Conservation (phyloP, 2,329 filamentous ascomycete genomes). For the Fusarium albosuccineum region DNA sequence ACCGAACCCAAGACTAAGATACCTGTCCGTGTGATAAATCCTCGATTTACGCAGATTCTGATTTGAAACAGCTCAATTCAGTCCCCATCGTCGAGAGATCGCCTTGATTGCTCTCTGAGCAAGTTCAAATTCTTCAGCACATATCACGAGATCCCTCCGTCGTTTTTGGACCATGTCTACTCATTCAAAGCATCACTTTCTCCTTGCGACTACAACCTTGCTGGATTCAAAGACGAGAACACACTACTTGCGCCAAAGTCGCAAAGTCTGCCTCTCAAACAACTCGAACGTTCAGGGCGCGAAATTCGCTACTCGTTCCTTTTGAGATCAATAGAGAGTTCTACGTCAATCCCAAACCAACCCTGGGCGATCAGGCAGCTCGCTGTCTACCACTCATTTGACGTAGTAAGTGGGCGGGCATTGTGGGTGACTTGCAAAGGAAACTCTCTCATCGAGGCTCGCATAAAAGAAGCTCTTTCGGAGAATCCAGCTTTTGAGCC, state of each 20-base stretch:
- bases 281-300: slow-evolving; percentile 21
- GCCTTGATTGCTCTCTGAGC: neutral
- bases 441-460: slow-evolving; percentile 14
- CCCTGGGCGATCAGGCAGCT: slow-evolving; percentile 26
- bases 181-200: slow-evolving; percentile 3
- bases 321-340: slow-evolving; percentile 29
- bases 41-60: too few relatives aligned
- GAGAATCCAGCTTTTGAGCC: neutral
- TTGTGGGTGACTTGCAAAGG: slow-evolving; percentile 30
- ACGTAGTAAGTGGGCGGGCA: slow-evolving; percentile 10
- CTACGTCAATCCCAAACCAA: neutral
- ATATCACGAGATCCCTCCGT: slow-evolving; percentile 20
- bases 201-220: slow-evolving; percentile 23
- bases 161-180: slow-evolving; percentile 20
- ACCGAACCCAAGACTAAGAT: slow-evolving; percentile 15
- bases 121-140: slow-evolving; percentile 36
- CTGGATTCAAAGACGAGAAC: slow-evolving; percentile 30
- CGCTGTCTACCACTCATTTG: slow-evolving; percentile 35
- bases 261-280: neutral
- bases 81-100: slow-evolving; percentile 18
- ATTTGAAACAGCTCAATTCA: slow-evolving; percentile 28
- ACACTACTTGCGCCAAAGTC: slow-evolving; percentile 1
- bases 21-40: slow-evolving; percentile 33
- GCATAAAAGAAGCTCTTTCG: slow-evolving; percentile 6
- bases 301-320: slow-evolving; percentile 35